Evolutionary conservation across 306 rosid genomes (phyloP), one percentile per base, ranked within the genome.

Genomic region (Delonix regia): DNA sequence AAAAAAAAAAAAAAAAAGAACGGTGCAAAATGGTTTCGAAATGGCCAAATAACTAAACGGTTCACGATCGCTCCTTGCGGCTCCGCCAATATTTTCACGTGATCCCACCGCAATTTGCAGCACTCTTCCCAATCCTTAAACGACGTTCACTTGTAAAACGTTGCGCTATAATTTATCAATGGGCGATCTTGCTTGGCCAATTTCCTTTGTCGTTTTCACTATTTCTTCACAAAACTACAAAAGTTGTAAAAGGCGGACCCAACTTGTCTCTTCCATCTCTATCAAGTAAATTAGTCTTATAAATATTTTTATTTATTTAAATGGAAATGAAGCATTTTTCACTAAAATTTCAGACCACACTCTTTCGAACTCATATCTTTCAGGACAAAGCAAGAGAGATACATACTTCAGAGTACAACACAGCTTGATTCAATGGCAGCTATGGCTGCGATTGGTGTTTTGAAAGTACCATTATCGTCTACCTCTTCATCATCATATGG

Each of bases 381-480:
- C 49, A 22, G 21, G 67, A 45, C 12, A 3, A 2, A 62, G 71
- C 65, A 11, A 2, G 53, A 47, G 47, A 8, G 1, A 18, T 8
- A 64, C 38, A 6, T 10, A 38, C 3, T 57, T 22, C 7, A 19
- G 44, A 62, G 18, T 3, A 24, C 15, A 61, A 18, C 24, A 22
- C 14, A 36, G 57, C 34, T 53, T 27, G 42, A n/a, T n/a, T 36
- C 47, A 52, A 87, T 85, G 87, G 83, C 90, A 14, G 84, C 90
- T 0, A 83, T 83, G 80, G 86, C 84, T 42, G 47, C 87, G 9
- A 73, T 68, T 12, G 90, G 90, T 52, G 84, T 53, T 71, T 70
- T 82, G n/a, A 85, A 82, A 38, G 80, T 82, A 2, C 81, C 88
- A 24, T 63, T 79, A 45, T 55, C 85, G 6, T 52, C 78, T 16